Evolutionary conservation across 2,329 filamentous ascomycete genomes (phyloP).

Genomic region (Colletotrichum chlorophyti): DNA sequence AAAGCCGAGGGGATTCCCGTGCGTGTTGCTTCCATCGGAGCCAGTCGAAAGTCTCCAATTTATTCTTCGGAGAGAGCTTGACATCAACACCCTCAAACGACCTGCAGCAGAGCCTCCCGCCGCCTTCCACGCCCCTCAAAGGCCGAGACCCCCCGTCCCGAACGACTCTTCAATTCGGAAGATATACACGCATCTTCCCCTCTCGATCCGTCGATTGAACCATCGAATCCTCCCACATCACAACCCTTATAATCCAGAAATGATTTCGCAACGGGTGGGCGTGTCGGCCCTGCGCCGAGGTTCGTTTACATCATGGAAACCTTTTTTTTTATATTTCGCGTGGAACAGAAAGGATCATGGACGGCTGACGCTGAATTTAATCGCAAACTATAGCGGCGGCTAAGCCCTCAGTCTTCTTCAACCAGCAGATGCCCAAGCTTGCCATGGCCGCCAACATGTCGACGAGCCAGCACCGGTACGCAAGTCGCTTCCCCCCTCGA

Average conservation of each 20-base stretch:
- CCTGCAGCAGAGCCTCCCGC: neutral
- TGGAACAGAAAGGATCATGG: neutral
- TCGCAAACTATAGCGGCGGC: slow-evolving; percentile 42
- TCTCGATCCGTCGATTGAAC: neutral
- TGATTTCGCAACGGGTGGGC: slow-evolving; percentile 65
- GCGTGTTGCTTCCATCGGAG: slow-evolving; percentile 9
- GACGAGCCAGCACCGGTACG: slow-evolving; percentile 56
- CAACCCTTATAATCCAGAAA: slow-evolving; percentile 40
- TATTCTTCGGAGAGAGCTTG: slow-evolving; percentile 13
- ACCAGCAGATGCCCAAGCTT: slow-evolving; percentile 54
- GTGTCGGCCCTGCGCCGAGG: slow-evolving; percentile 65
- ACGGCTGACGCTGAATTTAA: slow-evolving; percentile 19
- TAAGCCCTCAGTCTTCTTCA: slow-evolving; percentile 54
- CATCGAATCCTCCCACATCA: neutral
- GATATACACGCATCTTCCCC: neutral
- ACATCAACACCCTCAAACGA: slow-evolving; percentile 27
- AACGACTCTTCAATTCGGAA: too few relatives aligned
- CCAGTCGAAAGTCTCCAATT: slow-evolving; percentile 7
- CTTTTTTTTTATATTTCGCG: too few relatives aligned
- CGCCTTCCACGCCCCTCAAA: neutral
- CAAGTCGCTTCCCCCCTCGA: neutral
- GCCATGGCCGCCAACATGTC: slow-evolving; percentile 49
- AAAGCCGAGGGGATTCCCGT: slow-evolving; percentile 43
- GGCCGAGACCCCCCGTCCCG: neutral
- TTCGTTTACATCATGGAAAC: slow-evolving; percentile 40